Conservation (phyloP, 805 yeast species). For the Spathaspora passalidarum region DNA sequence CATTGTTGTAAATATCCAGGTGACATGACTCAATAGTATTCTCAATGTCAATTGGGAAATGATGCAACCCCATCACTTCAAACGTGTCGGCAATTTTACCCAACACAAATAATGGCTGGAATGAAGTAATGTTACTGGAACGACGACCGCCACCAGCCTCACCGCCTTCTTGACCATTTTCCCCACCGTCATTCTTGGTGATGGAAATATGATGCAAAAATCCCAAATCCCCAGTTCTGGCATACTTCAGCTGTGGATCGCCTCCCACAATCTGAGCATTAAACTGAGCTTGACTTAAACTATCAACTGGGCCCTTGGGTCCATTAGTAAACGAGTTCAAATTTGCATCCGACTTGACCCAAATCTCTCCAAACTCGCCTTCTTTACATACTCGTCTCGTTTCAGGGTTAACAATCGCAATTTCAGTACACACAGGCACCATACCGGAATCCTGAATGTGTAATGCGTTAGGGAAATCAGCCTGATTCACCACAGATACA, state of each 20-base stretch:
- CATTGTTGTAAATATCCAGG: constrained; percentile 55
- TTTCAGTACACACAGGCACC: constrained; percentile 91
- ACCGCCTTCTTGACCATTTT: constrained; percentile 8
- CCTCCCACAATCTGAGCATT: constrained; percentile 63
- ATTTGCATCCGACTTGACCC: constrained; percentile 92
- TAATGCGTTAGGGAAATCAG: constrained; percentile 63
- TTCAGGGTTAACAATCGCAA: constrained; percentile 94
- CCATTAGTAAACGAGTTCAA: constrained; percentile 58
- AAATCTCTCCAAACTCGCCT: constrained; percentile 95
- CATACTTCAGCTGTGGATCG: constrained; percentile 55
- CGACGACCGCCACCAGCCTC: constrained; percentile 6
- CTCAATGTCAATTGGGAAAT: constrained; percentile 83
- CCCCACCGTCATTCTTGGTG: constrained; percentile 39
- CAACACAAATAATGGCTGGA: constrained; percentile 80
- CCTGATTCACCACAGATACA: constrained; percentile 73
- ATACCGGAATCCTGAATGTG: constrained; percentile 92
- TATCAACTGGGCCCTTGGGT: constrained; percentile 49
- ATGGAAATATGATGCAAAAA: constrained; percentile 72
- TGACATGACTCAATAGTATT: constrained; percentile 45
- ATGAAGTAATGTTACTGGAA: constrained; percentile 26
- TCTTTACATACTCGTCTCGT: constrained; percentile 72
- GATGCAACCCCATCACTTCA: constrained; percentile 87
- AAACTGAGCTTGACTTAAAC: constrained; percentile 50
- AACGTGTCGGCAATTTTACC: constrained; percentile 85
- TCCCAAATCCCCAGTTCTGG: constrained; percentile 93